These are phyloP conservation scores for Prunus kanzakura DNA, from an alignment of 306 rosid genomes.

Conservation along the genomic window DNA sequence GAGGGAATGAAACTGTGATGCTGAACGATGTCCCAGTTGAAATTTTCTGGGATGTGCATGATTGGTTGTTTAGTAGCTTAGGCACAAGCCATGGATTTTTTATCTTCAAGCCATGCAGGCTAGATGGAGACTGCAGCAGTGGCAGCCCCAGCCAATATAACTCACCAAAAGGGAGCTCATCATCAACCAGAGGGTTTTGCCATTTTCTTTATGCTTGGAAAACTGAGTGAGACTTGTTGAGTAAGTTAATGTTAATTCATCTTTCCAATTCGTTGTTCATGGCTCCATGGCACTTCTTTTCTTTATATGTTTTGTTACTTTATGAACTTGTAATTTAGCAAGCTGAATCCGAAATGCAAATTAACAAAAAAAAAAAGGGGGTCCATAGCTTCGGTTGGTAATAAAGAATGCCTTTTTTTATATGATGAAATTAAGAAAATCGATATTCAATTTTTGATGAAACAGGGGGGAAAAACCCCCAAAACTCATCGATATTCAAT, in stretches of 20 bases:
- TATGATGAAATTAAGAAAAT: no score
- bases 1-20: conserved; percentile 60
- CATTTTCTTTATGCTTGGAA: conserved; percentile 65
- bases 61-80: conserved; percentile 50
- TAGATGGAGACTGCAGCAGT: conserved; percentile 5
- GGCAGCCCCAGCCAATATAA: not conserved
- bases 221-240: conserved; percentile 18
- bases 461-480: no score
- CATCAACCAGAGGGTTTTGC: conserved; percentile 27
- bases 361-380: no score
- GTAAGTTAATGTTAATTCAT: not conserved
- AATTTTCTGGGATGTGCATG: conserved; percentile 73
- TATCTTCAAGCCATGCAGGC: conserved; percentile 47
- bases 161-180: conserved; percentile 17
- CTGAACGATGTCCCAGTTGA: conserved; percentile 48
- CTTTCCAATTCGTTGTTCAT: not conserved
- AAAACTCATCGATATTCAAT: no score
- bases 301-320: no score
- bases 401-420: no score
- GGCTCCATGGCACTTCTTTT: not conserved
- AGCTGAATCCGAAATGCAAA: no score
- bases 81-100: conserved; percentile 54
- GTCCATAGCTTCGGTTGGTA: no score
- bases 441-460: no score
- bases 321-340: not conserved